A percentile compares a stretch with the other conserved stretches of the same genome.
Evolutionary conservation across 1,139 yeast species (phyloP).

Genomic region (Yamadazyma mexicana): DNA sequence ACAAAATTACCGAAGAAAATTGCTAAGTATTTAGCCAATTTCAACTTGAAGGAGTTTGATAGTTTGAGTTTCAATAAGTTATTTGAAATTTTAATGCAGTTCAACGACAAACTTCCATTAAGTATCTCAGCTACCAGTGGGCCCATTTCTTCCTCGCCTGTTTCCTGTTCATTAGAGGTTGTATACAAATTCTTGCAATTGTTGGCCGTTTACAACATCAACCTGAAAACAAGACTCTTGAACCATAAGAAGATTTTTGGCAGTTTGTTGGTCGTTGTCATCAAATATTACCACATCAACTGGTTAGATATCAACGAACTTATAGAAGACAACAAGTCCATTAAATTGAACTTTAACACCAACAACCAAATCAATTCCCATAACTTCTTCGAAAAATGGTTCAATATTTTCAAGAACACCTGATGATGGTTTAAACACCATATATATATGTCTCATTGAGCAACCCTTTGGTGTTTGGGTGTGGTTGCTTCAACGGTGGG

Average conservation of each 20-base stretch:
- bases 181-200: slow-evolving; percentile 34
- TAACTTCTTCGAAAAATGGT: slow-evolving; percentile 43
- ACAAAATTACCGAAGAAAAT: slow-evolving; percentile 20
- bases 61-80: slow-evolving; percentile 29
- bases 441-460: no score
- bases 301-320: slow-evolving; percentile 42
- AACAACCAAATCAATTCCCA: slow-evolving; percentile 37
- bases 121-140: slow-evolving; percentile 49
- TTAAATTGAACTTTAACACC: slow-evolving; percentile 36
- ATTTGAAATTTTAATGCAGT: slow-evolving; percentile 37
- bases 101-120: slow-evolving; percentile 44
- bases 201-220: slow-evolving; percentile 36
- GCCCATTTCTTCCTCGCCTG: slow-evolving; percentile 25
- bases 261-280: slow-evolving; percentile 34
- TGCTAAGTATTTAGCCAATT: slow-evolving; percentile 24
- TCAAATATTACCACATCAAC: slow-evolving; percentile 43
- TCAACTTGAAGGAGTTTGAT: slow-evolving; percentile 33
- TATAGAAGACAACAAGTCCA: slow-evolving; percentile 33
- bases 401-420: slow-evolving; percentile 22
- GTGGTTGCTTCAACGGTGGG: not conserved
- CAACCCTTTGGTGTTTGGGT: no score
- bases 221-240: slow-evolving; percentile 32
- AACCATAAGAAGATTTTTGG: slow-evolving; percentile 34
- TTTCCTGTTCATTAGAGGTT: slow-evolving; percentile 30
- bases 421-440: no score